phyloP scores from a whole-genome alignment of 495 filamentous ascomycete genomes.

The Sporormia fimetaria region DNA sequence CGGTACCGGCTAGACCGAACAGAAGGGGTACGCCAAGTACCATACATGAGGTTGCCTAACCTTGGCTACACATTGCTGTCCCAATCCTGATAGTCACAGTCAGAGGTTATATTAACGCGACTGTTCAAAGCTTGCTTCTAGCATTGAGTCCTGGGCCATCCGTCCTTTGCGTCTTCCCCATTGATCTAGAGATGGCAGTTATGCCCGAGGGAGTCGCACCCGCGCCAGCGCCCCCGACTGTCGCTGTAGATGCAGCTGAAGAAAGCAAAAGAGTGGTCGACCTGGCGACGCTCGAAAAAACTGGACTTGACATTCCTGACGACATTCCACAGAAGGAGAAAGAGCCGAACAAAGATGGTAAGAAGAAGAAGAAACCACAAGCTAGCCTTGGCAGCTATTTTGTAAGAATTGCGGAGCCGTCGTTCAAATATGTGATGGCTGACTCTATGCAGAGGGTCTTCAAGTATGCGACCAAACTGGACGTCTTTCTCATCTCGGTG shows the following conservation, averaged over 20 bases:
- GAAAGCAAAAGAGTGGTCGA: conserved; percentile 6
- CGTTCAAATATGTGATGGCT: not conserved
- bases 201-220: not conserved
- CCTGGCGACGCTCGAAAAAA: conserved; percentile 7
- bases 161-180: not conserved
- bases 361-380: conserved; percentile 16
- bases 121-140: no score
- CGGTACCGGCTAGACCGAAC: no score
- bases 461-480: conserved; percentile 19
- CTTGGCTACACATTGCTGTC: no score
- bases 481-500: conserved; percentile 15
- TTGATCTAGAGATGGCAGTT: conserved; percentile 3
- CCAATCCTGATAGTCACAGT: no score
- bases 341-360: not conserved
- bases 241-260: conserved; percentile 6
- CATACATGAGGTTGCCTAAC: no score
- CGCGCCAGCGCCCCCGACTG: conserved; percentile 5
- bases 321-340: not conserved
- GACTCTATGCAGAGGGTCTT: conserved; percentile 17
- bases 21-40: no score
- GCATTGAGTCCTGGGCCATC: no score
- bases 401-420: conserved; percentile 4
- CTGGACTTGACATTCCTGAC: conserved; percentile 1
- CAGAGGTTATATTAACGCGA: no score
- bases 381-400: conserved; percentile 21